Percentiles rank a stretch among this genome's conserved stretches.
Evolutionary conservation across 2,329 filamentous ascomycete genomes (phyloP).

Genomic region (Tolypocladium album): DNA sequence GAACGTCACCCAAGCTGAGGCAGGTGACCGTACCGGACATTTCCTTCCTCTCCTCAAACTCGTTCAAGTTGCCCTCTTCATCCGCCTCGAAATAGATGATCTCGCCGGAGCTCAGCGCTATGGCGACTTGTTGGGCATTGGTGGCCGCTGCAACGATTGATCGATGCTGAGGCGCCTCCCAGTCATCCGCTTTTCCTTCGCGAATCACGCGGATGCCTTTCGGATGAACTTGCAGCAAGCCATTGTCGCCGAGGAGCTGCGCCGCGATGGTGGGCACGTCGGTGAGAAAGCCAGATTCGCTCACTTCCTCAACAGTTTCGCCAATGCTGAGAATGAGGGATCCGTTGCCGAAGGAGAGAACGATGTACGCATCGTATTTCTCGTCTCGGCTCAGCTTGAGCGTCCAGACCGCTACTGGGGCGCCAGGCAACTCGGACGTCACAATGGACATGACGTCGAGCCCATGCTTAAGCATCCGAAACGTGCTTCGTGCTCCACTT

Average conservation of each 20-base stretch:
- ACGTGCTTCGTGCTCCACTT: conserved; percentile 77
- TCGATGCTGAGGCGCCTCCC: conserved; percentile 85
- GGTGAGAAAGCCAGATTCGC: conserved; percentile 83
- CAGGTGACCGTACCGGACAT: conserved; percentile 95
- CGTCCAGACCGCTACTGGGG: conserved; percentile 91
- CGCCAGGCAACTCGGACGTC: conserved; percentile 80
- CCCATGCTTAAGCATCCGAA: conserved; percentile 86
- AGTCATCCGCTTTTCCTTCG: conserved; percentile 73
- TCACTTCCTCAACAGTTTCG: conserved; percentile 92
- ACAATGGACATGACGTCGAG: conserved; percentile 90
- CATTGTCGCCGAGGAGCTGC: conserved; percentile 87
- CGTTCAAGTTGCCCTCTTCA: conserved; percentile 75
- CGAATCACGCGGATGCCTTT: conserved; percentile 89
- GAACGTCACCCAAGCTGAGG: conserved; percentile 86
- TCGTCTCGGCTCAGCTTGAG: conserved; percentile 76
- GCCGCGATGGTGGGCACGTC: conserved; percentile 84
- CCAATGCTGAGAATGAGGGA: conserved; percentile 92
- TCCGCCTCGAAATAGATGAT: conserved; percentile 99
- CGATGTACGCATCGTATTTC: conserved; percentile 85
- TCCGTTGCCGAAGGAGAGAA: conserved; percentile 84
- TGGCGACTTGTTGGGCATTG: conserved; percentile 85
- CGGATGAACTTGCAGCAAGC: conserved; percentile 89
- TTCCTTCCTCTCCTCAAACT: conserved; percentile 90
- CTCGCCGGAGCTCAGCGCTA: conserved; percentile 90
- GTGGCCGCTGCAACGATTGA: conserved; percentile 92